Evolutionary conservation across 768 basidiomycete species (phyloP), one percentile per base, ranked within the genome.

Genomic region (Tricholoma flavovirens): DNA sequence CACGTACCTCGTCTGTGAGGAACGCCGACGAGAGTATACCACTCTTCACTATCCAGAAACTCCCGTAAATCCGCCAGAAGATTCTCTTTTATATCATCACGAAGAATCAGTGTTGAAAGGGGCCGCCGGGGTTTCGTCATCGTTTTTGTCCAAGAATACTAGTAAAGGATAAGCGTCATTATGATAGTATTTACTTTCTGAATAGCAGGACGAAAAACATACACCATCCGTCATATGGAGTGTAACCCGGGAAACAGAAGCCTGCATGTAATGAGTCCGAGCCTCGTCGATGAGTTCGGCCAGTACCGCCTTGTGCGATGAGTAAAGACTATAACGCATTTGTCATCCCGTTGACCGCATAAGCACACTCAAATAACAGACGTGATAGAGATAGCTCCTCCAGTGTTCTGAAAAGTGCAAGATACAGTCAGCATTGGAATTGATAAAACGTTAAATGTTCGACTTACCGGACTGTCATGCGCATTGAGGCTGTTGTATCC

Each of bases 11-110:
- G 69, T 8, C 79, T 73, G 58, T 83, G 77, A 2, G 83, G 83
- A 50, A 84, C 83, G 0, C 83, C 82, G 0, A 78, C 77, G 33
- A 76, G 73, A 30, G 69, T 58, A 60, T 84, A 85, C 83, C 83
- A 85, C 21, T 76, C 70, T 56, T 83, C 80, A 8, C 74, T 71
- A n/a, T 70, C 67, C 19, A 83, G 60, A 59, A 83, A 85, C 54
- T 83, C 82, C 17, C 69, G 67, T 0, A 77, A 77, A 57, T 85
- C 82, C 29, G 71, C 65, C 3, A 83, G 67, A 1, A 85, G 64
- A 1, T 73, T 72, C 1, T 79, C 72, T 4, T 80, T 67, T 7
- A 78, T 69, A 4, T 79, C 78, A 22, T 73, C 70, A 4, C 72
- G 76, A 2, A 85, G 69, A 43, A 83, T 75, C 56, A 85, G 77